These are phyloP conservation scores for Pythium folliculosum DNA, from an alignment of 352 stramenopile genomes.

Conservation along the genomic window DNA sequence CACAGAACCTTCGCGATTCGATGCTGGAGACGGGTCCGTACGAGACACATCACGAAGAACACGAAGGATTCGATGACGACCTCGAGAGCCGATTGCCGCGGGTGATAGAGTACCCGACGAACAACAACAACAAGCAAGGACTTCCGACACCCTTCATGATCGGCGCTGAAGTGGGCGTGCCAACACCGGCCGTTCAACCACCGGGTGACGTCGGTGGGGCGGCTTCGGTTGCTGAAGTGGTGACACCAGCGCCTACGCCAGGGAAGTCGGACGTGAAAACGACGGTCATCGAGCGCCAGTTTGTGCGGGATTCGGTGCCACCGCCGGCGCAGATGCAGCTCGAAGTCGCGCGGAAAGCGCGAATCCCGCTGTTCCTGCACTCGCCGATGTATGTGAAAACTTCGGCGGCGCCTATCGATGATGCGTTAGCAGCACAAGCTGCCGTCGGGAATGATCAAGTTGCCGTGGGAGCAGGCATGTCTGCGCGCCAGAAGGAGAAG, in stretches of 20 bases:
- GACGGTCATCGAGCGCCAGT: constrained; percentile 63
- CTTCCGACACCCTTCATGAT: constrained; percentile 34
- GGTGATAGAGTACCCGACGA: constrained; percentile 13
- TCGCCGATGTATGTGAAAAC: constrained; percentile 87
- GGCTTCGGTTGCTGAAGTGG: not conserved
- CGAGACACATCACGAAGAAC: constrained; percentile 26
- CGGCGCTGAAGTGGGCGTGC: constrained; percentile 14
- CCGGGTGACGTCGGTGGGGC: not conserved
- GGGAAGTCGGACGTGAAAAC: constrained; percentile 54
- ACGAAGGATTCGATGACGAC: constrained; percentile 31
- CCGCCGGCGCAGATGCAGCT: constrained; percentile 87
- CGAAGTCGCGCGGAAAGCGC: constrained; percentile 77
- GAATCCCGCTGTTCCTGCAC: constrained; percentile 84
- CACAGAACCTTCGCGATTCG: constrained; percentile 21
- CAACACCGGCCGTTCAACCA: not conserved
- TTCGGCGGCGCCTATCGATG: constrained; percentile 55
- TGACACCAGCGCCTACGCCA: constrained; percentile 12
- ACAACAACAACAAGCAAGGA: constrained; percentile 21
- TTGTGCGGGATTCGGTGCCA: constrained; percentile 62
- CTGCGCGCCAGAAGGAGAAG: constrained; percentile 43
- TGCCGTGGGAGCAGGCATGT: constrained; percentile 26
- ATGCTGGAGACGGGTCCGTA: constrained; percentile 21
- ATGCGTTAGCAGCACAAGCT: constrained; percentile 35
- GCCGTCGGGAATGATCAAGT: constrained; percentile 13
- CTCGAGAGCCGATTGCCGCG: constrained; percentile 19